Conservation (phyloP, 108 stramenopile species). For the Cyclotella sp. region DNA sequence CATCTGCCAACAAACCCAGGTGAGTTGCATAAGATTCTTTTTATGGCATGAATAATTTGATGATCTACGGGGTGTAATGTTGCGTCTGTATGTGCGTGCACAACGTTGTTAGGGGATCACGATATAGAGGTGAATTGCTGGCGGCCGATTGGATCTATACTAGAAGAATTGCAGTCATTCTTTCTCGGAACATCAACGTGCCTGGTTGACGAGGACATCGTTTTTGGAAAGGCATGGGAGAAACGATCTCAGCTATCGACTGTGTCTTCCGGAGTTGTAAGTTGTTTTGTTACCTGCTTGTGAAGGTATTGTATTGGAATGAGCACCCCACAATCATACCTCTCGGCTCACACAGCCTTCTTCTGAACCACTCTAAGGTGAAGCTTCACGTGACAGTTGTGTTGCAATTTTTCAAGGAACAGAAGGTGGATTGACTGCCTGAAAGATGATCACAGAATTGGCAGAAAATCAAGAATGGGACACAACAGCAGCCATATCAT, state of each 20-base stretch:
- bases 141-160: constrained; percentile 55
- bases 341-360: background rate
- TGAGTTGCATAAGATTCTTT: too few relatives aligned
- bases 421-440: constrained; percentile 19
- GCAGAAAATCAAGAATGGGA: too few relatives aligned
- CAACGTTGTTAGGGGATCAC: constrained; percentile 36
- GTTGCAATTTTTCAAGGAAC: constrained; percentile 29
- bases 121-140: constrained; percentile 59
- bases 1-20: constrained; percentile 65
- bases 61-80: background rate
- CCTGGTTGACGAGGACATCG: constrained; percentile 49
- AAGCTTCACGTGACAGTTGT: constrained; percentile 18
- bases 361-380: constrained; percentile 5
- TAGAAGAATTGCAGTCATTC: constrained; percentile 62
- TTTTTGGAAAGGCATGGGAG: constrained; percentile 66
- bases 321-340: background rate
- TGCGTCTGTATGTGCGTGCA: background rate
- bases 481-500: background rate
- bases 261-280: constrained; percentile 55
- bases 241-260: constrained; percentile 57
- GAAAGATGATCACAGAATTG: background rate
- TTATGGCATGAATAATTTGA: background rate
- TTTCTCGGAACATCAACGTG: constrained; percentile 65
- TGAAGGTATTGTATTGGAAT: too few relatives aligned
- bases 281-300: too few relatives aligned